These are phyloP conservation scores for Phytophthora sansomeana DNA, from an alignment of 352 stramenopile species.

Conservation along the genomic window DNA sequence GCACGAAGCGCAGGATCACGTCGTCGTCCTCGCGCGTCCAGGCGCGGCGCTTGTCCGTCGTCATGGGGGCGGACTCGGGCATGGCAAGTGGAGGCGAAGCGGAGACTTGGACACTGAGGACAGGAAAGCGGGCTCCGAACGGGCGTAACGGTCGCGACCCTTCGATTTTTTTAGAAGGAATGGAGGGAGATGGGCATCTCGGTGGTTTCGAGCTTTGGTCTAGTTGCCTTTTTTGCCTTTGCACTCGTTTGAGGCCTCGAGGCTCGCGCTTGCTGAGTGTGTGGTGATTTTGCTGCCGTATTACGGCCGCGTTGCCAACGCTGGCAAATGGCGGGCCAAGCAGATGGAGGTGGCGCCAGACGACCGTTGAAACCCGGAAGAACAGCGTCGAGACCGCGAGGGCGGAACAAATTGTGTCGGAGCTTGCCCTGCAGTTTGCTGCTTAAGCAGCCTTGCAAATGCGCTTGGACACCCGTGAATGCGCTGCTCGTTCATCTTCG, in stretches of 20 bases:
- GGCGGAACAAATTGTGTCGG: slow-evolving; percentile 13
- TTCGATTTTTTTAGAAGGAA: slow-evolving; percentile 21
- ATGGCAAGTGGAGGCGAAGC: neutral
- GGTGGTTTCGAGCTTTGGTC: slow-evolving; percentile 4
- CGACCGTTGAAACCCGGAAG: slow-evolving; percentile 20
- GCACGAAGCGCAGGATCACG: slow-evolving; percentile 78
- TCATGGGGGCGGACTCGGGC: no score
- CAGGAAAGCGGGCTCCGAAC: slow-evolving; percentile 11
- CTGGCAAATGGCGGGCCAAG: neutral
- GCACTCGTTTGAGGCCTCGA: no score
- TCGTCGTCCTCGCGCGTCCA: slow-evolving; percentile 74
- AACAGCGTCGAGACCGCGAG: slow-evolving; percentile 22
- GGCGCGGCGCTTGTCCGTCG: slow-evolving; percentile 54
- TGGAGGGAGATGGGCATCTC: slow-evolving; percentile 13
- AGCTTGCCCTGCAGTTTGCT: neutral
- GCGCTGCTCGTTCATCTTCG: neutral
- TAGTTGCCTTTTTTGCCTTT: no score
- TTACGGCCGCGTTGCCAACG: slow-evolving; percentile 18
- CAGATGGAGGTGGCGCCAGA: slow-evolving; percentile 18
- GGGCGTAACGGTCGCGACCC: slow-evolving; percentile 30
- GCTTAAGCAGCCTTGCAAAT: neutral
- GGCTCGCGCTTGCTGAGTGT: no score
- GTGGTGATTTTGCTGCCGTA: no score
- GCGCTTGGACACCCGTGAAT: neutral
- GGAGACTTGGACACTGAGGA: slow-evolving; percentile 32